Percentiles rank a stretch among this genome's conserved stretches.
Evolutionary conservation across 2,329 filamentous ascomycete genomes (phyloP).

Genomic region (Alternaria rosae): DNA sequence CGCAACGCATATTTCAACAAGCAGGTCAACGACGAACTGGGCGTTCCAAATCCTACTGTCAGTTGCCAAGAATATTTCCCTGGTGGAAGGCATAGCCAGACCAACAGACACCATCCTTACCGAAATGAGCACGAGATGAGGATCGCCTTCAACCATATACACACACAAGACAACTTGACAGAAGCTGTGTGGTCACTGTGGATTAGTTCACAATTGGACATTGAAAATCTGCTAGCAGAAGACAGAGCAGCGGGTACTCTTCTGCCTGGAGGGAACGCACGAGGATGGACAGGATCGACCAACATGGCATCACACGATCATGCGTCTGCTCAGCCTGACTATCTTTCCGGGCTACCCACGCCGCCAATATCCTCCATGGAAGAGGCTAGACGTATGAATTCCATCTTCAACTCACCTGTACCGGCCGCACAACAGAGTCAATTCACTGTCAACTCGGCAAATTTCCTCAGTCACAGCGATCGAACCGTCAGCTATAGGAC

Average conservation of each 20-base stretch:
- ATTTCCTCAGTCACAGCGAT: background rate
- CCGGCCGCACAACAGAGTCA: background rate
- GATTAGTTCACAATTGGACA: constrained; percentile 23
- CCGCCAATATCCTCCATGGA: background rate
- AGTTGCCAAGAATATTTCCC: constrained; percentile 26
- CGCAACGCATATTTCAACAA: constrained; percentile 36
- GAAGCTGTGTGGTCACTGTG: constrained; percentile 30
- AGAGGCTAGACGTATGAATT: background rate
- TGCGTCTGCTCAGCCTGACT: background rate
- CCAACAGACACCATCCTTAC: constrained; percentile 36
- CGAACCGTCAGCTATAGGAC: constrained; percentile 27
- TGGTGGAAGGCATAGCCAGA: constrained; percentile 30
- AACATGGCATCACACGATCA: constrained; percentile 23
- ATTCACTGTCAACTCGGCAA: background rate
- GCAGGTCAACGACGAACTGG: constrained; percentile 39
- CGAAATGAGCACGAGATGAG: constrained; percentile 36
- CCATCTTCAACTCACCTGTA: background rate
- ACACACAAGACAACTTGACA: constrained; percentile 23
- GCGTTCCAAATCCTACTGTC: constrained; percentile 31
- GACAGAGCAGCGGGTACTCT: background rate
- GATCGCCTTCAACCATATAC: constrained; percentile 30
- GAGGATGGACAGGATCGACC: background rate
- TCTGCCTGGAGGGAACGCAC: background rate
- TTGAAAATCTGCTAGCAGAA: constrained; percentile 5
- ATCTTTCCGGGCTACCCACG: background rate